These are phyloP conservation scores for Collariella sp. DNA, from an alignment of 495 filamentous ascomycete species.

Conservation along the genomic window DNA sequence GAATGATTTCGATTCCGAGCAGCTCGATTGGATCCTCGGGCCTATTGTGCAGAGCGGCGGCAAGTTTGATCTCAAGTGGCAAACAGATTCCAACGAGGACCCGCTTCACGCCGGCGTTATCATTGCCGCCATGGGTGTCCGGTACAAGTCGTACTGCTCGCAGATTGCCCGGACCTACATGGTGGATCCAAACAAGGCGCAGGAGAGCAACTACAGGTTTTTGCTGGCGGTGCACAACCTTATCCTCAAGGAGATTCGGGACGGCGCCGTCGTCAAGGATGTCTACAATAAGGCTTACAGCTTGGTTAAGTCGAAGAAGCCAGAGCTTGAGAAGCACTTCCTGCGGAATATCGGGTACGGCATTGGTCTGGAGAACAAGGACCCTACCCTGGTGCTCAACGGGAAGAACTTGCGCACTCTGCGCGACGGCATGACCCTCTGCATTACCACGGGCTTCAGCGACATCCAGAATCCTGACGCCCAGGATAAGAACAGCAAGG, in stretches of 20 bases:
- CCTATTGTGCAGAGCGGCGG: constrained; percentile 95
- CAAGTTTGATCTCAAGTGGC: constrained; percentile 80
- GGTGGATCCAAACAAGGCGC: constrained; percentile 90
- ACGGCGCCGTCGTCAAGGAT: constrained; percentile 80
- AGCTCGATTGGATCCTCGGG: constrained; percentile 88
- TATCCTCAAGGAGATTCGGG: constrained; percentile 80
- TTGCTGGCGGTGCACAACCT: constrained; percentile 75
- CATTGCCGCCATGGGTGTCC: constrained; percentile 77
- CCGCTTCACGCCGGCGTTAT: constrained; percentile 92
- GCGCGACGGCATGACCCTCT: constrained; percentile 95
- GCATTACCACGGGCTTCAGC: constrained; percentile 75
- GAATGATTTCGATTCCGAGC: constrained; percentile 74
- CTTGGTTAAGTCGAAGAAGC: constrained; percentile 75
- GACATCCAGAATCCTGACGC: constrained; percentile 76
- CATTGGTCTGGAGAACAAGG: constrained; percentile 85
- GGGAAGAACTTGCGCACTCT: constrained; percentile 72
- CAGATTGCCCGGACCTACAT: constrained; percentile 87
- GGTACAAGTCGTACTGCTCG: constrained; percentile 91
- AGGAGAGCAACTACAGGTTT: constrained; percentile 91
- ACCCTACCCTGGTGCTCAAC: constrained; percentile 71
- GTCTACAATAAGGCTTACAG: constrained; percentile 80
- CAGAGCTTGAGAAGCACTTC: constrained; percentile 89
- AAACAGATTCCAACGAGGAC: constrained; percentile 63
- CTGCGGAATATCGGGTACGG: constrained; percentile 80
- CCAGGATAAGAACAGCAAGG: constrained; percentile 76